These are phyloP conservation scores for Phytophthora tubulina DNA, from an alignment of 352 stramenopile genomes.

Conservation along the genomic window DNA sequence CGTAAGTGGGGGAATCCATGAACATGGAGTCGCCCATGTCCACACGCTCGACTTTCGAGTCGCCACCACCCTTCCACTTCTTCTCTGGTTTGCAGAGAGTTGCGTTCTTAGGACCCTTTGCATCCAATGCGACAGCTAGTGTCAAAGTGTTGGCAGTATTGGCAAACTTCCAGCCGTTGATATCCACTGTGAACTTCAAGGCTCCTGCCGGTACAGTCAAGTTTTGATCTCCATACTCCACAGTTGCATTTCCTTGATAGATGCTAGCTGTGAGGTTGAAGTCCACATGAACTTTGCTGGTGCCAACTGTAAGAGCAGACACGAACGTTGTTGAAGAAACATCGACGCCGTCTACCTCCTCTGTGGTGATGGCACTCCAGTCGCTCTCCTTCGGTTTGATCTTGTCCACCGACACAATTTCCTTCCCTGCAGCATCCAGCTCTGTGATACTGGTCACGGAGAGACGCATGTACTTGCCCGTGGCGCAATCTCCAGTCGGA, in stretches of 20 bases:
- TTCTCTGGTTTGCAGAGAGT: conserved; percentile 29
- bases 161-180: conserved; percentile 45
- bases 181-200: conserved; percentile 56
- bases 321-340: conserved; percentile 43
- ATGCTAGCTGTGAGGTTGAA: conserved; percentile 58
- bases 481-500: conserved; percentile 68
- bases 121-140: conserved; percentile 47
- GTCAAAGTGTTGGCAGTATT: conserved; percentile 29
- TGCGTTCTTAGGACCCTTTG: conserved; percentile 30
- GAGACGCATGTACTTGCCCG: conserved; percentile 95
- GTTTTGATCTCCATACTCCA: conserved; percentile 44
- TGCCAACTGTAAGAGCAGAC: conserved; percentile 25
- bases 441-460: conserved; percentile 46
- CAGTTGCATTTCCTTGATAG: conserved; percentile 37
- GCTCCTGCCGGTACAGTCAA: conserved; percentile 47
- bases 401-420: conserved; percentile 25
- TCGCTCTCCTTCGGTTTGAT: conserved; percentile 35
- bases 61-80: conserved; percentile 14
- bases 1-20: conserved; percentile 42
- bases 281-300: not conserved
- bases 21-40: conserved; percentile 51
- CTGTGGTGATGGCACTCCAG: conserved; percentile 41
- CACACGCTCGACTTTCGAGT: conserved; percentile 33
- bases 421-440: conserved; percentile 8
- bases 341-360: conserved; percentile 21